Percentiles rank a stretch among this genome's conserved stretches.
phyloP scores from a whole-genome alignment of 257 asterid genomes.

The Salvia hispanica region DNA sequence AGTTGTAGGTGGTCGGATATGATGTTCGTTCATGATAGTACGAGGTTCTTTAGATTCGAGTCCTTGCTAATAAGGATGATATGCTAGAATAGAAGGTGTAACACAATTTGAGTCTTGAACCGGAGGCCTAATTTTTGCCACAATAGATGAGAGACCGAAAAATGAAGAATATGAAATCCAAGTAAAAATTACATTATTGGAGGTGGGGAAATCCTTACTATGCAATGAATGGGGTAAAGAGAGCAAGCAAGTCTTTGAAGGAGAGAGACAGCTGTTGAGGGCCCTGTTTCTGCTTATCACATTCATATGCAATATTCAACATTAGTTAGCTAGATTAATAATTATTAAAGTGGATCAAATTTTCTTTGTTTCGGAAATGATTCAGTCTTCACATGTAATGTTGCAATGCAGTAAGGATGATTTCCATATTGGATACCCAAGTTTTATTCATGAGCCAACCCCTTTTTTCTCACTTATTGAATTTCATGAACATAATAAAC shows the following conservation, averaged over 20 bases:
- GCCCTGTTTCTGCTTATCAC: conserved; percentile 27
- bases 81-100: no score
- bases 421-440: neutral
- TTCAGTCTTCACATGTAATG: conserved; percentile 6
- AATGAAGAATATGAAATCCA: neutral
- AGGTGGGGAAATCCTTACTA: conserved; percentile 52
- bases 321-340: neutral
- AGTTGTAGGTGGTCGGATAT: no score
- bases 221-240: conserved; percentile 31
- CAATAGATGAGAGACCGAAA: neutral
- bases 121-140: neutral
- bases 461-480: no score
- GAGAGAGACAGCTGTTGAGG: conserved; percentile 49
- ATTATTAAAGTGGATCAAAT: neutral
- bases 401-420: neutral
- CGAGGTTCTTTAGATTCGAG: no score
- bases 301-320: no score
- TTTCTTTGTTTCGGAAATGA: neutral
- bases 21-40: no score
- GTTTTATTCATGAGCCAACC: no score
- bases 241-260: conserved; percentile 37
- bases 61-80: no score
- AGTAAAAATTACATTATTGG: conserved; percentile 43
- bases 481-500: neutral
- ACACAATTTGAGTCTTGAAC: no score